A percentile compares a stretch with the other conserved stretches of the same genome.
These are phyloP conservation scores for Rhizophora mangle DNA, from an alignment of 345 rosid species.

Conservation along the genomic window DNA sequence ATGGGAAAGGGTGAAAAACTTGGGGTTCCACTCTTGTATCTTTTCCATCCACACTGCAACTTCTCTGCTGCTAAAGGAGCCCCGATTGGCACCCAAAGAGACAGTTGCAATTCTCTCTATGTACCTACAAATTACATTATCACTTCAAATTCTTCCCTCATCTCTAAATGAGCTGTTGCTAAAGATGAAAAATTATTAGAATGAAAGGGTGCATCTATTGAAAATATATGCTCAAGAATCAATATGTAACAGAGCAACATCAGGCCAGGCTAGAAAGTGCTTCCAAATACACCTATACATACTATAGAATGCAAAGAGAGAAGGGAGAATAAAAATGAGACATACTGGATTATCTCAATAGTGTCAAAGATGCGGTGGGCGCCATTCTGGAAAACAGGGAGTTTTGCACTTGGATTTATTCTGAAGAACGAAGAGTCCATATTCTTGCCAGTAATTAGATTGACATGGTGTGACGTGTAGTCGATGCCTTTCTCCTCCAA, in stretches of 20 bases:
- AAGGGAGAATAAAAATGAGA: slow-evolving; percentile 16
- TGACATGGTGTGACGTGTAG: slow-evolving; percentile 89
- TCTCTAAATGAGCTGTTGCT: neutral
- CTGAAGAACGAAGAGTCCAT: slow-evolving; percentile 75
- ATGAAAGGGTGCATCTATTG: too few relatives aligned
- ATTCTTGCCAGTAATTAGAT: slow-evolving; percentile 76
- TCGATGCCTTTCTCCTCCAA: slow-evolving; percentile 94
- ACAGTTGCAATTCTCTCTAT: slow-evolving; percentile 76
- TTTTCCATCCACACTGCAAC: slow-evolving; percentile 63
- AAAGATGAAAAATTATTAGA: too few relatives aligned
- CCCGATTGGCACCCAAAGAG: slow-evolving; percentile 41
- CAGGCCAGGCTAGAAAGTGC: neutral
- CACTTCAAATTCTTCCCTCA: slow-evolving; percentile 10
- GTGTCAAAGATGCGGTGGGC: slow-evolving; percentile 68
- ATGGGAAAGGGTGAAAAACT: slow-evolving; percentile 63
- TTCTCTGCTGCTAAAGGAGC: slow-evolving; percentile 40
- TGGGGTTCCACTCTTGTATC: slow-evolving; percentile 73
- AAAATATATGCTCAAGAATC: neutral
- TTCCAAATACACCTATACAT: neutral
- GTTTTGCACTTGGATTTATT: slow-evolving; percentile 64
- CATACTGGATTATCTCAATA: slow-evolving; percentile 79
- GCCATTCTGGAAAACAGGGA: slow-evolving; percentile 90
- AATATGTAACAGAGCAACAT: neutral
- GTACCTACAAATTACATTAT: slow-evolving; percentile 46
- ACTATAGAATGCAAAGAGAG: neutral